Evolutionary conservation across 2,329 filamentous ascomycete genomes (phyloP).

Genomic region (Chaetomiaceae sp.): DNA sequence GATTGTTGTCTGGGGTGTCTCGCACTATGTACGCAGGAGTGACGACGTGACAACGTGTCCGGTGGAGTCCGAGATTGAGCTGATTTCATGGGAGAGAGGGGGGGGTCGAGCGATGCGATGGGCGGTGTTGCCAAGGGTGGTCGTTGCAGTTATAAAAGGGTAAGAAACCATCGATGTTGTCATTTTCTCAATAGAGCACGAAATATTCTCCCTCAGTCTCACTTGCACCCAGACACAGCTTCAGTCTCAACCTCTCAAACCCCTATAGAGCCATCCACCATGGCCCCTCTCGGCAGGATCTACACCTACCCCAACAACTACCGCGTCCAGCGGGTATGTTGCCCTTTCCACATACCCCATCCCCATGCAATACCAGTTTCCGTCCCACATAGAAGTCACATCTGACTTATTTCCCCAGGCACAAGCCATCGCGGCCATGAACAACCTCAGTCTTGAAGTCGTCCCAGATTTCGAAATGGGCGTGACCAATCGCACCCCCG

Average conservation of each 20-base stretch:
- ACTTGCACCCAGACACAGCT: too few species aligned
- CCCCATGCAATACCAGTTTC: background rate
- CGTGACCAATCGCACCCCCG: constrained; percentile 40
- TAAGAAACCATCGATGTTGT: background rate
- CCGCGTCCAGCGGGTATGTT: constrained; percentile 35
- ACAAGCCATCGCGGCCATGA: constrained; percentile 36
- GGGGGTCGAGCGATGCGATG: too few species aligned
- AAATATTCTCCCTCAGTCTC: too few species aligned
- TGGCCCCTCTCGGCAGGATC: constrained; percentile 40
- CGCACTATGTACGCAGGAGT: background rate
- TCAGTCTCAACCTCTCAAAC: background rate
- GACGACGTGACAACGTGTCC: background rate
- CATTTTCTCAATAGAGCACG: constrained; percentile 12
- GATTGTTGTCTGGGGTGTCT: too few species aligned
- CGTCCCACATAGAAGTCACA: background rate
- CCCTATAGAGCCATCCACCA: constrained; percentile 23
- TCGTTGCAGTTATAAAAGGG: background rate
- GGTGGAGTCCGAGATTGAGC: background rate
- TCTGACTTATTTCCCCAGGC: constrained; percentile 26
- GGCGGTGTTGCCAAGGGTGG: background rate
- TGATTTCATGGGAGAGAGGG: background rate
- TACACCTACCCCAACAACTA: constrained; percentile 37
- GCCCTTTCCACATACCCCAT: too few species aligned
- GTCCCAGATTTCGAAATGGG: constrained; percentile 38
- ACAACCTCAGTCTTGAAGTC: constrained; percentile 36